Conservation (phyloP, 352 stramenopile species). For the Thraustochytrium striatum region DNA sequence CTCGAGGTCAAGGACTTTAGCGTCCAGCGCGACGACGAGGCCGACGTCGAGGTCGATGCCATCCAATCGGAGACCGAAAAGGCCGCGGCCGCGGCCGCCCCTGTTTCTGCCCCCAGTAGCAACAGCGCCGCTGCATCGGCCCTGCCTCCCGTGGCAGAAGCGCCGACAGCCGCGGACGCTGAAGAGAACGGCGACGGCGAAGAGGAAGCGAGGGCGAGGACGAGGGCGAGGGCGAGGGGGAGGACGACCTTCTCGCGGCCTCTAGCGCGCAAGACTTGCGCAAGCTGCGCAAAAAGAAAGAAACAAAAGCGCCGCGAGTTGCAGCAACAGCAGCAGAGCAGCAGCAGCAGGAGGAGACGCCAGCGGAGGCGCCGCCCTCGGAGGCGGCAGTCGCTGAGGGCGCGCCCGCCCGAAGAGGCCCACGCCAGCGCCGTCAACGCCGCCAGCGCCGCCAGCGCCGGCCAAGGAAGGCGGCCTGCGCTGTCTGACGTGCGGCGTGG, state of each 20-base stretch:
- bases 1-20: constrained; percentile 44
- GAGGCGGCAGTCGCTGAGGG: background rate
- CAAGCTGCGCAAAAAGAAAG: constrained; percentile 43
- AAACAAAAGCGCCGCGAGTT: constrained; percentile 15
- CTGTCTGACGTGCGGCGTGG: constrained; percentile 69
- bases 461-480: background rate
- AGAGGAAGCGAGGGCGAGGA: background rate
- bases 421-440: background rate
- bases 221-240: background rate
- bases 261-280: background rate
- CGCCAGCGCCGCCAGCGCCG: background rate
- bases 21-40: constrained; percentile 32
- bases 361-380: background rate
- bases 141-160: background rate
- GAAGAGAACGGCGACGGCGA: background rate
- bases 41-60: constrained; percentile 15
- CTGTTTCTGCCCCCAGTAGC: background rate
- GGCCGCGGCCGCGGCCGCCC: background rate
- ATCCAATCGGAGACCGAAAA: background rate
- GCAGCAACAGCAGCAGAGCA: background rate
- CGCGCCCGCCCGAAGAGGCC: background rate
- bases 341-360: background rate
- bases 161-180: background rate
- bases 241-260: background rate
- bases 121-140: background rate